Evolutionary conservation across 2,329 filamentous ascomycete species (phyloP).

Genomic region (Drechslerella coelobrocha): DNA sequence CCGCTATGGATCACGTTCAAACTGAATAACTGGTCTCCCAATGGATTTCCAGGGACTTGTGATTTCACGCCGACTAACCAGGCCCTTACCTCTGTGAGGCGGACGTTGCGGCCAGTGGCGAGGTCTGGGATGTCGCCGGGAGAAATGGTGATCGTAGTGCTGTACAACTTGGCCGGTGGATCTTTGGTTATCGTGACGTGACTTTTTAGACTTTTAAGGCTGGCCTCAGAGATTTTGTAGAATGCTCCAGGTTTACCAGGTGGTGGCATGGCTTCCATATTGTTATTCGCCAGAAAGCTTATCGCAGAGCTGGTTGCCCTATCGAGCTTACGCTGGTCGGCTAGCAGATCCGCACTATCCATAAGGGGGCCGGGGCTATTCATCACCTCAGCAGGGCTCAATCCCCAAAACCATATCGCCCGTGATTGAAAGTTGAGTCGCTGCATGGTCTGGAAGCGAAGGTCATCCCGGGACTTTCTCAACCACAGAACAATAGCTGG

Average conservation of each 20-base stretch:
- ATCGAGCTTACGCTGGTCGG: not conserved
- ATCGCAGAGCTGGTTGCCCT: not conserved
- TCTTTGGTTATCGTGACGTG: not conserved
- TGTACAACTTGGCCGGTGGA: not conserved
- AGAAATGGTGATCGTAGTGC: not conserved
- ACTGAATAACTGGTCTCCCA: not conserved
- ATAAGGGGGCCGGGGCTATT: not conserved
- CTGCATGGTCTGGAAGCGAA: not conserved
- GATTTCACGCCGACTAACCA: not conserved
- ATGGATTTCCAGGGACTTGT: not conserved
- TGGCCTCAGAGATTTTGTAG: not conserved
- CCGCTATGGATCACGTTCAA: not conserved
- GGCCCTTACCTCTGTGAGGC: not conserved
- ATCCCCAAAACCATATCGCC: not conserved
- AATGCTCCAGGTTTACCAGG: not conserved
- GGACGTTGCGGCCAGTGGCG: not conserved
- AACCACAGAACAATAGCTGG: not conserved
- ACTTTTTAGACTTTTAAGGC: not conserved
- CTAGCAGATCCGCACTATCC: not conserved
- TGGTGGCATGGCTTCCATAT: not conserved
- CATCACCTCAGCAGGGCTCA: not conserved
- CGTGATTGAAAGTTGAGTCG: not conserved
- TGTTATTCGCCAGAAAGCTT: not conserved
- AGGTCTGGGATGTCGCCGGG: not conserved
- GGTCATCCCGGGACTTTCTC: not conserved